These are phyloP conservation scores for Bondarzewia mesenterica DNA, from an alignment of 1,284 basidiomycete species.

Conservation along the genomic window DNA sequence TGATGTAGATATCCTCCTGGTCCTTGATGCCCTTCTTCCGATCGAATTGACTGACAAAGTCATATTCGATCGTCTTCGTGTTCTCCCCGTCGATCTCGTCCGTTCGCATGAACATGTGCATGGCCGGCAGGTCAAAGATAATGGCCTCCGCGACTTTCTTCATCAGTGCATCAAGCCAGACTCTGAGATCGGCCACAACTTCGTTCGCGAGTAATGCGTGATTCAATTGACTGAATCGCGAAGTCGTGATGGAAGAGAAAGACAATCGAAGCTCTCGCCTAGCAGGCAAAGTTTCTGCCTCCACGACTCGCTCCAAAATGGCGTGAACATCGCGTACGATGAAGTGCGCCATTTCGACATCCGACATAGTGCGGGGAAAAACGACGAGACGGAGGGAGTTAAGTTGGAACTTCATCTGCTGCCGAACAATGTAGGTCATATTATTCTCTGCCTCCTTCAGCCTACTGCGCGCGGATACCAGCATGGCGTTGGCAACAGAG, in stretches of 20 bases:
- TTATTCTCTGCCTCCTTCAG: constrained; percentile 56
- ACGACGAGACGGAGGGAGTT: constrained; percentile 56
- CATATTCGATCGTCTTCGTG: constrained; percentile 45
- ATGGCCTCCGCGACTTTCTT: constrained; percentile 55
- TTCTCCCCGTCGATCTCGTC: constrained; percentile 41
- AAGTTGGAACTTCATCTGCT: constrained; percentile 65
- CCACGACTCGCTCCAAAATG: constrained; percentile 53
- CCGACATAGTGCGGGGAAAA: constrained; percentile 68
- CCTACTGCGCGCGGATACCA: constrained; percentile 61
- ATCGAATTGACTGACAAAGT: constrained; percentile 66
- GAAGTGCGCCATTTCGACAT: constrained; percentile 68
- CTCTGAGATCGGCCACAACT: constrained; percentile 31
- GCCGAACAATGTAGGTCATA: constrained; percentile 54
- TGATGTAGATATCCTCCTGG: constrained; percentile 71
- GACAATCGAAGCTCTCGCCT: constrained; percentile 59
- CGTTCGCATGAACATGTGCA: constrained; percentile 72
- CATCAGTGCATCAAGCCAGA: constrained; percentile 50
- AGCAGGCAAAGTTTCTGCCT: constrained; percentile 37
- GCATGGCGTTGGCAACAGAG: constrained; percentile 76
- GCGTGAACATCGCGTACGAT: constrained; percentile 58
- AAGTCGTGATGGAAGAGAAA: constrained; percentile 68
- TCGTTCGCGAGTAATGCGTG: constrained; percentile 34
- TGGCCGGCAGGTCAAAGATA: constrained; percentile 71
- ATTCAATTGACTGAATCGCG: constrained; percentile 54
- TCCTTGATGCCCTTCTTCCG: constrained; percentile 43